Evolutionary conservation across 305 asterid species (phyloP), one percentile per base, ranked within the genome.

Genomic region (Rubia peregrina): DNA sequence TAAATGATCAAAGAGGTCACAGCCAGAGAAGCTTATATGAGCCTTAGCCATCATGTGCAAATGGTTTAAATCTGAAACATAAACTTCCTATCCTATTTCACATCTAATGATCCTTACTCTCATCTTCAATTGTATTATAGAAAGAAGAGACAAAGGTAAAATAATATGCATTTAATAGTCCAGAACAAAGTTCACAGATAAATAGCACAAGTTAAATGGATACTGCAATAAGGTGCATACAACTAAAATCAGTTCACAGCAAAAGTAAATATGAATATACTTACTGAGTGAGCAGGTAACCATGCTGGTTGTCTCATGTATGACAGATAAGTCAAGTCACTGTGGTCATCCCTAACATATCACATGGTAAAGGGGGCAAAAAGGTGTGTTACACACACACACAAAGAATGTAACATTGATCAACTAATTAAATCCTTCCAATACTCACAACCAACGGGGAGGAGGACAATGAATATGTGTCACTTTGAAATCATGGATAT

Each of bases 391-490:
- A n/a, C n/a, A 33, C 38, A 53, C 59, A n/a, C 59, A n/a, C 7
- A 14, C 21, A 53, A 46, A 46, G 59, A 17, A 53, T 53, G 59
- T 53, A 17, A n/a, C 59, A 17, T 53, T 3, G 3, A 53, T 53
- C 59, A n/a, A 3, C 11, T 46, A 70, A 24, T 41, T 67, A 80
- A 67, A 40, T 38, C 65, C 33, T 40, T 48, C 60, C 9, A 77
- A 69, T 77, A 90, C 97, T 87, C 81, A 91, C 97, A 90, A 77
- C 97, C 96, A 93, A 33, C 90, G 78, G 61, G 95, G 97, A 71
- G 98, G 97, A 73, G 98, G 98, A 74, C 97, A 90, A 85, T 93
- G 98, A 69, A 90, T 82, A 78, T 93, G 98, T 9, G 98, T 90
- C 80, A 93, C 96, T 79, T 79, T 89, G 79, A 83, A 79, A 74